Conservation (phyloP, 148 eudicot species). For the Dysphania ambrosioides region DNA sequence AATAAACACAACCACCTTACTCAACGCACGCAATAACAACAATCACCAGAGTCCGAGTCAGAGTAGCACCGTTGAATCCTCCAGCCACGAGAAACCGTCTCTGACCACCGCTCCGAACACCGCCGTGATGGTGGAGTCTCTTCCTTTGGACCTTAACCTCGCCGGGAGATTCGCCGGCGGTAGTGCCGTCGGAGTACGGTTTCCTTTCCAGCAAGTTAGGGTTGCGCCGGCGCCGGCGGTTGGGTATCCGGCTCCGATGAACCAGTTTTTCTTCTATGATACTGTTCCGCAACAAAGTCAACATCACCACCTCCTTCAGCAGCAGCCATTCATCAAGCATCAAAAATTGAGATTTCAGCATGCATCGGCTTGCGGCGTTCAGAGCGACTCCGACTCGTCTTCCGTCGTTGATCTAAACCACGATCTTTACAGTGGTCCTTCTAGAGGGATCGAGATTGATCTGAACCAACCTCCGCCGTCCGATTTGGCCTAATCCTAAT, state of each 20-base stretch:
- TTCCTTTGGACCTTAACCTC: conserved; percentile 41
- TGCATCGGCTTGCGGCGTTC: conserved; percentile 18
- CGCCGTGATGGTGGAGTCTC: conserved; percentile 26
- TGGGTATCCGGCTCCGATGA: conserved; percentile 24
- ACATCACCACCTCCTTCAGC: conserved; percentile 3
- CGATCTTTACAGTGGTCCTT: conserved; percentile 25
- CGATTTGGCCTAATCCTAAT: conserved; percentile 35
- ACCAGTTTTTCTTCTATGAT: conserved; percentile 28
- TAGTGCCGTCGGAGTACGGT: neutral
- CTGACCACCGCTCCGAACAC: neutral
- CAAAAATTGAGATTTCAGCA: conserved; percentile 4
- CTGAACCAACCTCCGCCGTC: conserved; percentile 51
- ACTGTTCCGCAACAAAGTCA: conserved; percentile 5
- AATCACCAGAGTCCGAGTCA: conserved; percentile 44
- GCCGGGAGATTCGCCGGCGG: too few species aligned
- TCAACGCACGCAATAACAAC: too few species aligned
- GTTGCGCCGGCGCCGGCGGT: conserved; percentile 8
- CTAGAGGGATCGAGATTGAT: conserved; percentile 35
- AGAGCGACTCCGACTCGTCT: conserved; percentile 58
- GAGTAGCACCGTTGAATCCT: conserved; percentile 52
- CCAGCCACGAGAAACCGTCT: conserved; percentile 31
- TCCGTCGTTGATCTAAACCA: conserved; percentile 53
- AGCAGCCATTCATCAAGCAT: conserved; percentile 2
- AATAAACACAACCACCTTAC: too few species aligned
- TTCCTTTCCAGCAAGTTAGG: conserved; percentile 12